Evolutionary conservation across 2,329 filamentous ascomycete genomes (phyloP).

Genomic region (Ophiognomonia clavigignenti-juglandacearum): DNA sequence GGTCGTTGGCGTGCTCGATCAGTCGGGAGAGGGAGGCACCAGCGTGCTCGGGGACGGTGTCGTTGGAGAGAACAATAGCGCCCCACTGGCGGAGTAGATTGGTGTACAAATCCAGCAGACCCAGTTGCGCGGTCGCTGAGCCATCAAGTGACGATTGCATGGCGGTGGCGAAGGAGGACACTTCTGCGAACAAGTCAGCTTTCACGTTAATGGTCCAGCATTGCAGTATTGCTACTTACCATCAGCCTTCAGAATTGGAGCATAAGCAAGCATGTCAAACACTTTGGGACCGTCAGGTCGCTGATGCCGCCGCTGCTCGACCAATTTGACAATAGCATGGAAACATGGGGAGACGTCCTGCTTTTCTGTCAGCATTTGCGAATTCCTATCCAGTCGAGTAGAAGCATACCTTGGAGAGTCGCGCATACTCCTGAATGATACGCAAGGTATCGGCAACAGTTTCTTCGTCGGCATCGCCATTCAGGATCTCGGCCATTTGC

Average conservation of each 20-base stretch:
- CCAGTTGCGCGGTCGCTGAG: constrained; percentile 46
- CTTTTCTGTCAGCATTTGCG: background rate
- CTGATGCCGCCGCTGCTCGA: constrained; percentile 28
- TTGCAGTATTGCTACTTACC: constrained; percentile 32
- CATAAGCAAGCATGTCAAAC: constrained; percentile 45
- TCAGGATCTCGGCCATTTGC: constrained; percentile 11
- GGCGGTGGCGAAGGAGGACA: constrained; percentile 2
- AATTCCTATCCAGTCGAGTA: background rate
- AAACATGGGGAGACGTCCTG: constrained; percentile 28
- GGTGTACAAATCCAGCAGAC: constrained; percentile 64
- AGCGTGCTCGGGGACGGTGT: constrained; percentile 31
- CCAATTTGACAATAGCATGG: constrained; percentile 45
- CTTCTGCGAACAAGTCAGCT: constrained; percentile 1
- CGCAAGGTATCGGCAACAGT: constrained; percentile 50
- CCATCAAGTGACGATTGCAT: constrained; percentile 37
- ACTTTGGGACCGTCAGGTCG: background rate
- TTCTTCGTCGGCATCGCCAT: constrained; percentile 42
- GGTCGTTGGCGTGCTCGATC: constrained; percentile 45
- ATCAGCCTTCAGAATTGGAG: constrained; percentile 50
- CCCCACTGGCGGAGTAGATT: constrained; percentile 59
- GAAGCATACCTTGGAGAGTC: constrained; percentile 47
- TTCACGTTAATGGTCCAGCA: background rate
- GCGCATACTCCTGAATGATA: constrained; percentile 51
- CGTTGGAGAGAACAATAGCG: constrained; percentile 34
- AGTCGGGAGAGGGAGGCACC: constrained; percentile 36